Conservation (phyloP, 257 asterid species). For the Scutellaria barbata region DNA sequence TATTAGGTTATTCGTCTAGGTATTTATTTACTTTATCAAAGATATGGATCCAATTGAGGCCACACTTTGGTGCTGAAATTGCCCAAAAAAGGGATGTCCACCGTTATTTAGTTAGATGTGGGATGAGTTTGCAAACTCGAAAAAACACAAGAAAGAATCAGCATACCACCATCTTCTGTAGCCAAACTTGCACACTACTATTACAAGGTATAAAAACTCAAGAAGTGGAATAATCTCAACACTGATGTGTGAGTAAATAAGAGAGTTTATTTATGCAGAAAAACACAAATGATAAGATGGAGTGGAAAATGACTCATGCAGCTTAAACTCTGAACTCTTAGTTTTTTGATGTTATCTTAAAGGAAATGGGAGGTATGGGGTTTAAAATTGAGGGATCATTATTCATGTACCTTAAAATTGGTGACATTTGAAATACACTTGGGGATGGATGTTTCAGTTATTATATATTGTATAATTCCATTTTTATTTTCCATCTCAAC, state of each 20-base stretch:
- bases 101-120: not conserved
- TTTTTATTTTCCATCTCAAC: conserved; percentile 15
- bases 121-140: not conserved
- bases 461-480: not conserved
- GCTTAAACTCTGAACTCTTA: not conserved
- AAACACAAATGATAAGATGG: not conserved
- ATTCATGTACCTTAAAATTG: not conserved
- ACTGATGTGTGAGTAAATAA: not conserved
- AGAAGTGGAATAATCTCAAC: not conserved
- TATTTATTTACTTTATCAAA: conserved; percentile 10
- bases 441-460: not conserved
- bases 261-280: not conserved
- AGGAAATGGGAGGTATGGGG: not conserved
- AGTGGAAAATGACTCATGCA: not conserved
- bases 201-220: not conserved
- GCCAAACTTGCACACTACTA: not conserved
- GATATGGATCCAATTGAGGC: conserved; percentile 14
- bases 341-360: not conserved
- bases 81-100: conserved; percentile 1
- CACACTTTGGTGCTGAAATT: conserved; percentile 18
- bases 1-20: conserved; percentile 18
- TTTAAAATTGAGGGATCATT: conserved; percentile 16
- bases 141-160: not conserved
- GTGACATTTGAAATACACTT: conserved; percentile 10
- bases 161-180: not conserved